Conservation (phyloP, 2,329 filamentous ascomycete species). For the Trichoderma koningiopsis region DNA sequence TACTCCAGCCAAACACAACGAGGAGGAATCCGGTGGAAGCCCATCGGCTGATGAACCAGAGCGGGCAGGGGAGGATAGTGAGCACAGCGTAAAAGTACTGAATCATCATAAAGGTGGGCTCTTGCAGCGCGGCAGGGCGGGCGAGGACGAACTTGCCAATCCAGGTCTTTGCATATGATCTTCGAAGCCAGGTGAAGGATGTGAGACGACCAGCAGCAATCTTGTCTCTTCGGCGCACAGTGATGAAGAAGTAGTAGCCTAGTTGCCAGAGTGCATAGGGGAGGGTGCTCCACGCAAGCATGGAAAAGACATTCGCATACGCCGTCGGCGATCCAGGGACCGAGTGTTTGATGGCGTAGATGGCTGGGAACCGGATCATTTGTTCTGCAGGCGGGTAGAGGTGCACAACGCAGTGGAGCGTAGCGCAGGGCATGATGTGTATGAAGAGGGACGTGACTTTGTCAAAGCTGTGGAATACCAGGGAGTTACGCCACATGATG, state of each 20-base stretch:
- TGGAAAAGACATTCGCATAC: slow-evolving; percentile 74
- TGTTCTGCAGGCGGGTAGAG: slow-evolving; percentile 69
- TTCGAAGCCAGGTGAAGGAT: slow-evolving; percentile 95
- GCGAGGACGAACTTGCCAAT: slow-evolving; percentile 83
- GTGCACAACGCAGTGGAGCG: slow-evolving; percentile 90
- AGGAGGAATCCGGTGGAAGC: slow-evolving; percentile 76
- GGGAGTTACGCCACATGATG: slow-evolving; percentile 97
- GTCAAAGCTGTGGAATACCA: slow-evolving; percentile 98
- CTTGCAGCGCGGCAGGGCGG: slow-evolving; percentile 75
- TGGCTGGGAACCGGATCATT: slow-evolving; percentile 74
- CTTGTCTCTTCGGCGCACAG: slow-evolving; percentile 89
- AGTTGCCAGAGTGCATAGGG: slow-evolving; percentile 95
- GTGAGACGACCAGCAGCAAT: slow-evolving; percentile 94
- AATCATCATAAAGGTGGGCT: slow-evolving; percentile 92
- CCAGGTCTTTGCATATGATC: slow-evolving; percentile 85
- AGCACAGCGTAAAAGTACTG: slow-evolving; percentile 88
- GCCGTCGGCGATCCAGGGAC: slow-evolving; percentile 73
- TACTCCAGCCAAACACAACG: slow-evolving; percentile 87
- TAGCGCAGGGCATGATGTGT: slow-evolving; percentile 97
- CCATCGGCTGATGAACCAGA: slow-evolving; percentile 92
- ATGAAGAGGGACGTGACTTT: slow-evolving; percentile 99
- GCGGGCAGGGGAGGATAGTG: slow-evolving; percentile 90
- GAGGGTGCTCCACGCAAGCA: slow-evolving; percentile 92
- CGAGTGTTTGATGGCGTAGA: slow-evolving; percentile 75
- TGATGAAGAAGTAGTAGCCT: slow-evolving; percentile 91